Base-by-base conservation (phyloP, 345 rosid genomes). In the Salix koriyanagi region DNA sequence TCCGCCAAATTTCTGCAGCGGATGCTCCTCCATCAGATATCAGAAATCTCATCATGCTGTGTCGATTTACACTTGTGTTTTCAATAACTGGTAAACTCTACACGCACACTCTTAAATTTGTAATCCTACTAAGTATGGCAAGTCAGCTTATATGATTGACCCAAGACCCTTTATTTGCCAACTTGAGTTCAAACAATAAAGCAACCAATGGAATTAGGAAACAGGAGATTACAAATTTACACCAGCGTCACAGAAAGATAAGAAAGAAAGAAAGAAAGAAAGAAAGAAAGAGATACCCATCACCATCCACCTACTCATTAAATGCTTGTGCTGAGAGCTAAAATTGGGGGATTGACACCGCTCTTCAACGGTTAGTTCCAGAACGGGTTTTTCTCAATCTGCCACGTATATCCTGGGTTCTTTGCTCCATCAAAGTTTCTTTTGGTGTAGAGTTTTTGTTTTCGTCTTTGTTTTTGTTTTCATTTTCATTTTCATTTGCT, bases 361-460 rank as follows among this genome's bases (percentile, higher is more conserved):
- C 25, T 60, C 71, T 74, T 71, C 62, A 89, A 50, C 79, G 84
- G 77, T 21, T 77, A 46, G 74, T 73, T 28, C 73, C 77, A 16
- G 93, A 79, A 41, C 87, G 91, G 76, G 82, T 75, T 89, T 82
- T 93, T 86, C 84, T 89, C 84, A 80, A 76, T 73, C 77, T 86
- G 65, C 67, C 82, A 42, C 89, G 89, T 48, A 88, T 83, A 37
- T 77, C 71, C 42, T 64, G 80, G 21, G 84, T 70, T 2, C 84
- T 72, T 79, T 84, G 91, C n/a, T 90, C 97, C 83, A 88, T 82
- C 46, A 87, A 39, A 0, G 85, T 86, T 79, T 89, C 97, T 69
- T 89, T 88, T 0, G 88, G 61, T 30, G 94, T 82, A 79, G 86
- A 83, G 66, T 84, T 77, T 75, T 70, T 25, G 50, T 75, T 81